Evolutionary conservation across 2,329 filamentous ascomycete genomes (phyloP).

Genomic region (Teratosphaeriaceae sp.): DNA sequence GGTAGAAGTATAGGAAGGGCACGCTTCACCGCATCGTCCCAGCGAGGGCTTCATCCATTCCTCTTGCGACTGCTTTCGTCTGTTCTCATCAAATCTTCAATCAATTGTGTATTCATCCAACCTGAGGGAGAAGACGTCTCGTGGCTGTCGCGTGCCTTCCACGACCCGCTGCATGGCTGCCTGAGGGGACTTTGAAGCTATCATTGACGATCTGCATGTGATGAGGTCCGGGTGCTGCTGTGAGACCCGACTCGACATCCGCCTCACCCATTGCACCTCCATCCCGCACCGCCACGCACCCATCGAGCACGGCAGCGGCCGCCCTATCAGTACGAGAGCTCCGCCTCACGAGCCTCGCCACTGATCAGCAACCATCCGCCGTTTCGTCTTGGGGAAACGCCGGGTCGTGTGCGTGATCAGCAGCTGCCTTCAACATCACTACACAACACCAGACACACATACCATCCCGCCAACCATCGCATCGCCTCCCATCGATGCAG

Average conservation of each 20-base stretch:
- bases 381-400: background rate
- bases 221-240: background rate
- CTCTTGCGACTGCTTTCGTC: too few species aligned
- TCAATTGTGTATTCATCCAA: background rate
- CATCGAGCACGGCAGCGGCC: background rate
- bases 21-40: background rate
- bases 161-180: background rate
- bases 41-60: too few species aligned
- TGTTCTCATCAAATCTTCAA: background rate
- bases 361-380: background rate
- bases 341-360: background rate
- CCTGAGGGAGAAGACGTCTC: background rate
- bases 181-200: background rate
- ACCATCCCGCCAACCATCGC: background rate
- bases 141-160: conserved; percentile 1
- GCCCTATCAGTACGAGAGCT: background rate
- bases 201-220: background rate
- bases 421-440: background rate
- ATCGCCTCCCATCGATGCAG: background rate
- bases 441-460: background rate
- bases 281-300: background rate
- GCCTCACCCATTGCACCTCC: background rate
- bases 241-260: background rate
- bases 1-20: background rate
- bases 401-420: conserved; percentile 2